Evolutionary conservation across 768 basidiomycete species (phyloP).

Genomic region (Auricularia heimuer): DNA sequence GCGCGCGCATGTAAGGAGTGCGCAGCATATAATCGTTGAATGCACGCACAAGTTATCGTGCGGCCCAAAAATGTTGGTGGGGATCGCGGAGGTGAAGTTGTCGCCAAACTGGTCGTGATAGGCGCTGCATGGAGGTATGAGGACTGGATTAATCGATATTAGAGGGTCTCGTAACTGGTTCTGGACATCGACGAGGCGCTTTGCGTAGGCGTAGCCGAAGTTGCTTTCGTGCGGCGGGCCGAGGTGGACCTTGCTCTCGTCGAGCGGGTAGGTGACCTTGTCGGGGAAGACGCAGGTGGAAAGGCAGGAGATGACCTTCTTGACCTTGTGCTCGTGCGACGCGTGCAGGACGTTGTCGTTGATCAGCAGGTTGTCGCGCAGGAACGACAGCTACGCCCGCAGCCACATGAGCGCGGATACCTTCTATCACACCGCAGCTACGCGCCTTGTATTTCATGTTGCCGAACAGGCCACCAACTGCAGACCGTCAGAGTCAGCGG

Average conservation of each 20-base stretch:
- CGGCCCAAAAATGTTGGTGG: conserved; percentile 95
- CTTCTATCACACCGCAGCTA: not conserved
- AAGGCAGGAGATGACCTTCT: conserved; percentile 88
- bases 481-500: not conserved
- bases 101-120: conserved; percentile 93
- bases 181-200: conserved; percentile 90
- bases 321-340: conserved; percentile 49
- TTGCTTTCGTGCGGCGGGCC: conserved; percentile 92
- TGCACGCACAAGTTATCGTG: conserved; percentile 77
- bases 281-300: conserved; percentile 98
- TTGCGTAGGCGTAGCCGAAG: conserved; percentile 95
- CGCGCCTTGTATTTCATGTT: conserved; percentile 90
- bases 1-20: not conserved
- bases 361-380: conserved; percentile 90
- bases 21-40: not conserved
- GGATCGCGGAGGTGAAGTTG: conserved; percentile 94
- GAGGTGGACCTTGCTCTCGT: conserved; percentile 84
- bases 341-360: conserved; percentile 88
- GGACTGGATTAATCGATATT: not conserved
- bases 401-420: not conserved
- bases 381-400: conserved; percentile 62
- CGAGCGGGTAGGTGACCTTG: conserved; percentile 85
- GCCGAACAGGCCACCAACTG: conserved; percentile 90
- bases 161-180: conserved; percentile 56
- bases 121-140: conserved; percentile 41